A percentile compares a stretch with the other conserved stretches of the same genome.
Conservation (phyloP, 768 basidiomycete genomes). For the Boletales sp. region DNA sequence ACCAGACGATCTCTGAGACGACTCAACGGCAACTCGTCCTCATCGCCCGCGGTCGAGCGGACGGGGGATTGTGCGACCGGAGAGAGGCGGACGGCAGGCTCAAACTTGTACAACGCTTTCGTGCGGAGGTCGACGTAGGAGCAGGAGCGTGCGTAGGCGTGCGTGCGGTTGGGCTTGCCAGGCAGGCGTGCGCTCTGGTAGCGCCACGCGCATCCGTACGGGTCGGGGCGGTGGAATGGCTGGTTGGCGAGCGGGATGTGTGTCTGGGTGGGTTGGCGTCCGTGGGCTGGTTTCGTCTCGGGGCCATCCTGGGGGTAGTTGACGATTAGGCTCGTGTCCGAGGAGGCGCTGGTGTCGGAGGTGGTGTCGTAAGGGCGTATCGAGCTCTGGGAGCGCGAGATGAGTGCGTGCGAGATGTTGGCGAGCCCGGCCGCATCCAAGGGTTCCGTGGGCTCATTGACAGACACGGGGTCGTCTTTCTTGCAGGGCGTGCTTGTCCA, state of each 20-base stretch:
- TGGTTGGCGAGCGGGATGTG: background rate
- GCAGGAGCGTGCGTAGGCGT: slow-evolving; percentile 3
- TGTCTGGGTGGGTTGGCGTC: background rate
- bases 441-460: slow-evolving; percentile 1
- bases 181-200: slow-evolving; percentile 14
- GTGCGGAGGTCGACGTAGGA: slow-evolving; percentile 2
- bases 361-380: slow-evolving; percentile 12
- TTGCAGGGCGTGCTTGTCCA: slow-evolving; percentile 25
- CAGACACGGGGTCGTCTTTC: background rate
- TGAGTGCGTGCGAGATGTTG: slow-evolving; percentile 16
- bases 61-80: slow-evolving; percentile 16
- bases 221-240: slow-evolving; percentile 8
- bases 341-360: slow-evolving; percentile 3
- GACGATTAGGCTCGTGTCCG: slow-evolving; percentile 1
- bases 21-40: slow-evolving; percentile 14
- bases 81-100: slow-evolving; percentile 14
- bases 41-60: slow-evolving; percentile 5
- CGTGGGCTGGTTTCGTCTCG: background rate
- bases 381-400: slow-evolving; percentile 17
- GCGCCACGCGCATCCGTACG: slow-evolving; percentile 16
- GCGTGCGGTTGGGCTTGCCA: slow-evolving; percentile 8
- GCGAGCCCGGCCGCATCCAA: background rate
- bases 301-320: background rate
- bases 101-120: slow-evolving; percentile 11
- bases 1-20: slow-evolving; percentile 10